A percentile compares a stretch with the other conserved stretches of the same genome.
These are phyloP conservation scores for Dendrobium catenatum DNA, from an alignment of 106 monocot species.

Conservation along the genomic window DNA sequence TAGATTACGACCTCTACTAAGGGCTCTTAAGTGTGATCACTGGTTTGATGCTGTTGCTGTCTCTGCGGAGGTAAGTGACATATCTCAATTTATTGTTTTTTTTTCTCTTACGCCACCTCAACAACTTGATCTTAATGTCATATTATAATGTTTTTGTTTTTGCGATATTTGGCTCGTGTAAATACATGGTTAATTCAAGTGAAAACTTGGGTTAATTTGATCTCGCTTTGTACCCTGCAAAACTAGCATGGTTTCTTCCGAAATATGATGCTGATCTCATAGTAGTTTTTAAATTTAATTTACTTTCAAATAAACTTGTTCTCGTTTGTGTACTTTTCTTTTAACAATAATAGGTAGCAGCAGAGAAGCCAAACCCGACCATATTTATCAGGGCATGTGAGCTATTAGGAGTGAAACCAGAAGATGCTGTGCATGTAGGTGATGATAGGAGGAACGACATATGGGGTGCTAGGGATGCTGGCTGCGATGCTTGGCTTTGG, in stretches of 20 bases:
- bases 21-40: constrained; percentile 84
- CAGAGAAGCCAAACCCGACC: constrained; percentile 96
- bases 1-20: constrained; percentile 71
- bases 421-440: constrained; percentile 92
- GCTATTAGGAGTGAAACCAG: constrained; percentile 79
- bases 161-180: neutral
- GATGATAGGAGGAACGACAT: constrained; percentile 95
- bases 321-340: neutral
- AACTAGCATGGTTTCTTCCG: neutral
- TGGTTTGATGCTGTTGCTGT: constrained; percentile 98
- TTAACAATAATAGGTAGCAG: constrained; percentile 57
- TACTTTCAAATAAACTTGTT: neutral
- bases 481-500: constrained; percentile 99
- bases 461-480: constrained; percentile 97
- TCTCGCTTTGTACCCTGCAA: neutral
- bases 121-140: too few relatives aligned
- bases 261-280: neutral
- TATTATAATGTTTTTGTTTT: neutral
- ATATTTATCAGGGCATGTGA: constrained; percentile 98
- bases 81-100: neutral
- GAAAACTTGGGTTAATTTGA: neutral
- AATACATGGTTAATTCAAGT: neutral
- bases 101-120: neutral
- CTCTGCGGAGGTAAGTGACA: constrained; percentile 72
- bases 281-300: neutral